Evolutionary conservation across 2,329 filamentous ascomycete genomes (phyloP).

Genomic region (Diplodia intermedia): DNA sequence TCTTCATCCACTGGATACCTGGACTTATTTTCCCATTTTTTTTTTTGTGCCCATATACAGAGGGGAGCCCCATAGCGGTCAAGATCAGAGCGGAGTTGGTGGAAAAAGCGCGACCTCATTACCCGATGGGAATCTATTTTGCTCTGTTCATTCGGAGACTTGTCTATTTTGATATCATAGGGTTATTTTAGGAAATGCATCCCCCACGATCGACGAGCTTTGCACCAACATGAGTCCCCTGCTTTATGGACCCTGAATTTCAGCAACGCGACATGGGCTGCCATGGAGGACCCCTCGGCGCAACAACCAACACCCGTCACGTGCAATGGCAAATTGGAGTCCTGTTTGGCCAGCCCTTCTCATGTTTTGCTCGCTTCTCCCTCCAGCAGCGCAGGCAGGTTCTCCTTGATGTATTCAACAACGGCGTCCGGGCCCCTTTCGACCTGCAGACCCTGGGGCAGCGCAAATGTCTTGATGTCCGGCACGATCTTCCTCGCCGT

Average conservation of each 20-base stretch:
- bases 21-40: constrained; percentile 11
- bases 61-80: constrained; percentile 13
- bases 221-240: constrained; percentile 9
- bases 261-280: neutral
- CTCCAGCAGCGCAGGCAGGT: constrained; percentile 47
- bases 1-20: constrained; percentile 28
- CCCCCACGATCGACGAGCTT: constrained; percentile 15
- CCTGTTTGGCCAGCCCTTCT: constrained; percentile 11
- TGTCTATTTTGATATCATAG: constrained; percentile 22
- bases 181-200: constrained; percentile 21
- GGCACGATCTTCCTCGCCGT: constrained; percentile 56
- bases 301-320: constrained; percentile 1
- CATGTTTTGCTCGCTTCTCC: constrained; percentile 4
- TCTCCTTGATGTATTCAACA: constrained; percentile 59
- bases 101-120: constrained; percentile 17
- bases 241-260: constrained; percentile 16
- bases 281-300: neutral
- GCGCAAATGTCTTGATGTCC: constrained; percentile 59
- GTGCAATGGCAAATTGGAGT: constrained; percentile 8
- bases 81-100: constrained; percentile 20
- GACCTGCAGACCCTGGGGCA: constrained; percentile 62
- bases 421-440: constrained; percentile 62
- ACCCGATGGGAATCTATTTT: neutral
- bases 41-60: constrained; percentile 1
- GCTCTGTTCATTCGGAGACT: constrained; percentile 11